Conservation (phyloP, 768 basidiomycete species). For the Rubroboletus satanas region DNA sequence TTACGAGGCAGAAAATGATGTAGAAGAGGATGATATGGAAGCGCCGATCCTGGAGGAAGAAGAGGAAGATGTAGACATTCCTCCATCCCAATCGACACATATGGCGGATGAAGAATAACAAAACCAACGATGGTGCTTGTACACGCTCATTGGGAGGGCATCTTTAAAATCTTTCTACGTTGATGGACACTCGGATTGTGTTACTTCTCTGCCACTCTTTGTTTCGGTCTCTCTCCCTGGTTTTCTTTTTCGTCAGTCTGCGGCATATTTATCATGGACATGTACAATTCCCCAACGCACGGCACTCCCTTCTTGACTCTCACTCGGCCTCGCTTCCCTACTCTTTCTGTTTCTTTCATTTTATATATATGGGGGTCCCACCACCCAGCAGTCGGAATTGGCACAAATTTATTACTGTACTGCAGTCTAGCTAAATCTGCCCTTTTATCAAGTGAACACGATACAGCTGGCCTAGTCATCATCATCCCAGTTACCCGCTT, state of each 20-base stretch:
- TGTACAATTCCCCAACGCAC: slow-evolving; percentile 23
- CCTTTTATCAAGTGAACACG: slow-evolving; percentile 7
- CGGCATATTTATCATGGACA: slow-evolving; percentile 33
- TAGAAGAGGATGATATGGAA: slow-evolving; percentile 64
- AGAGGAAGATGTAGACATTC: slow-evolving; percentile 42
- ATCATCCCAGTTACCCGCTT: slow-evolving; percentile 84
- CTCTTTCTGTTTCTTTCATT: background rate
- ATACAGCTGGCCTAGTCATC: slow-evolving; percentile 39
- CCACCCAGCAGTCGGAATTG: slow-evolving; percentile 20
- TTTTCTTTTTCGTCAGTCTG: slow-evolving; percentile 1
- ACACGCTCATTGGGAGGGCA: slow-evolving; percentile 2
- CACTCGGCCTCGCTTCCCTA: background rate
- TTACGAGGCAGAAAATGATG: slow-evolving; percentile 46
- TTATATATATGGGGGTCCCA: slow-evolving; percentile 10
- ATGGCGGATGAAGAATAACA: slow-evolving; percentile 22
- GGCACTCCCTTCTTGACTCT: slow-evolving; percentile 7
- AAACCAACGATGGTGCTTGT: slow-evolving; percentile 6
- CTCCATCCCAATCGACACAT: slow-evolving; percentile 25
- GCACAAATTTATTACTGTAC: slow-evolving; percentile 29
- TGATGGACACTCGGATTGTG: slow-evolving; percentile 25
- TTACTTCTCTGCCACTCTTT: slow-evolving; percentile 13
- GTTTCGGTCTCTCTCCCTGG: background rate
- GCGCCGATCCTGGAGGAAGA: slow-evolving; percentile 64
- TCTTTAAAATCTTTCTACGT: slow-evolving; percentile 10
- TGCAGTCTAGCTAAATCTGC: slow-evolving; percentile 17